Percentiles rank a stretch among this genome's conserved stretches.
These are phyloP conservation scores for Leishmania aethiopica DNA, from an alignment of 208 protist species.

Conservation along the genomic window DNA sequence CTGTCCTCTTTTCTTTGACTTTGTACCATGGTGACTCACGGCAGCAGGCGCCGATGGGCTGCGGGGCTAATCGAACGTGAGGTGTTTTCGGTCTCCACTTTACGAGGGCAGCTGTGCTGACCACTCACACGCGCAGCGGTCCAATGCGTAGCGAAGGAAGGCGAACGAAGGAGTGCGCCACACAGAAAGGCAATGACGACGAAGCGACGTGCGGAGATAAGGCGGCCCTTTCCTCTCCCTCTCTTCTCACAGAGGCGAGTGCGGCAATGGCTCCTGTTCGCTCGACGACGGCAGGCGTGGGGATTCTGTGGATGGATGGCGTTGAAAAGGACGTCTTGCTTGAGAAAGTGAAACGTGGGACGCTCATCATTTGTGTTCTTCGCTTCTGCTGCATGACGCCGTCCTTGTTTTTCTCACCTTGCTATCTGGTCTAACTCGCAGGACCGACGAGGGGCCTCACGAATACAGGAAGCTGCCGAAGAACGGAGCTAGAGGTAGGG, in stretches of 20 bases:
- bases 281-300: neutral
- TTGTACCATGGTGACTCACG: neutral
- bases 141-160: neutral
- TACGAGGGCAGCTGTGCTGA: neutral
- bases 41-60: neutral
- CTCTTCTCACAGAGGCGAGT: neutral
- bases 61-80: neutral
- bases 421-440: neutral
- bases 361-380: neutral
- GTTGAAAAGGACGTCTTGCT: neutral
- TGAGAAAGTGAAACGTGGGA: neutral
- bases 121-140: neutral
- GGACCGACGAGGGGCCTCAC: neutral
- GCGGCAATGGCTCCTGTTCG: neutral
- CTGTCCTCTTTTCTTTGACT: neutral
- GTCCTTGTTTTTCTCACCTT: neutral
- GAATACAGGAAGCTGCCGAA: neutral
- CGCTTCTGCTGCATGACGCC: neutral
- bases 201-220: neutral
- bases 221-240: neutral
- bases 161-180: neutral
- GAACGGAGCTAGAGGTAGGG: neutral
- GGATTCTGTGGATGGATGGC: neutral
- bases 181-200: neutral
- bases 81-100: neutral